Conservation (phyloP, 257 asterid species). For the Cordia subcordata region DNA sequence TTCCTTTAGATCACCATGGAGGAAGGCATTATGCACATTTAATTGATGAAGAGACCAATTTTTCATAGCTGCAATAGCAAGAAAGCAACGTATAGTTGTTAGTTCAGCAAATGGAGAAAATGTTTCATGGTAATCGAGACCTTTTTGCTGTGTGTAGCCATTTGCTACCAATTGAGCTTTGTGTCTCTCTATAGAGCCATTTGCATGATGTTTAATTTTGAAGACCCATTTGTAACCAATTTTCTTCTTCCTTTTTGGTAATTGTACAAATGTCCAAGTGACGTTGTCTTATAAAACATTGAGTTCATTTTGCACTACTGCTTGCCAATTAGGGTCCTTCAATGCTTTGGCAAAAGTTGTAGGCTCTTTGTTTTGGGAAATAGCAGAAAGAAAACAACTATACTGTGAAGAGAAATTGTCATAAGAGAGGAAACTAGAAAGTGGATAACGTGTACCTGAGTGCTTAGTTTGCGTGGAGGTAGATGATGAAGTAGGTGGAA, state of each 20-base stretch:
- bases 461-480: too few relatives aligned
- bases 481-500: too few relatives aligned
- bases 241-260: background rate
- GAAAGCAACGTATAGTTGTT: background rate
- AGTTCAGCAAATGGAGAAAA: background rate
- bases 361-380: background rate
- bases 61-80: background rate
- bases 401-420: background rate
- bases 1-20: background rate
- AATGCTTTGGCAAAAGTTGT: background rate
- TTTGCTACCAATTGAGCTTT: background rate
- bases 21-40: background rate
- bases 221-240: background rate
- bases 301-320: background rate
- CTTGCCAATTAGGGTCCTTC: background rate
- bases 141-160: background rate
- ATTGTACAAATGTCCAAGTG: background rate
- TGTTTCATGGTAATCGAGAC: background rate
- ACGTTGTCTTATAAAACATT: background rate
- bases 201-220: background rate
- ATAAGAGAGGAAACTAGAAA: too few relatives aligned
- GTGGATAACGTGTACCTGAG: too few relatives aligned
- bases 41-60: background rate
- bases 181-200: background rate
- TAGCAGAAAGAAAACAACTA: background rate